Evolutionary conservation across 1,284 basidiomycete species (phyloP).

Genomic region (Sanguinoderma infundibulare): DNA sequence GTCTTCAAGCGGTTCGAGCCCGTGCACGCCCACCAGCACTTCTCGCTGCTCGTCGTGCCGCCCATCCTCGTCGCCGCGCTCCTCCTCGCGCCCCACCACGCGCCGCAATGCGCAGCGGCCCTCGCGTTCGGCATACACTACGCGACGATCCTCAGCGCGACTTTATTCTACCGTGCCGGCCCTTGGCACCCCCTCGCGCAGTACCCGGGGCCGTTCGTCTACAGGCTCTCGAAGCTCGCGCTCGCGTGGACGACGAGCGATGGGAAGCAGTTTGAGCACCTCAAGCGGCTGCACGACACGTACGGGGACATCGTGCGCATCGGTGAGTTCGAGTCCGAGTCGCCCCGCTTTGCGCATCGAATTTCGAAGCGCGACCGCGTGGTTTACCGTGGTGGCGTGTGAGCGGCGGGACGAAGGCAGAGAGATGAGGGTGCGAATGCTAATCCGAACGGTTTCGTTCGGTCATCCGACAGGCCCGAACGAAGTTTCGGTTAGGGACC

Average conservation of each 20-base stretch:
- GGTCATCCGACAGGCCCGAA: conserved; percentile 40
- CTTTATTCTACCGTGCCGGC: neutral
- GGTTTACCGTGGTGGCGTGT: neutral
- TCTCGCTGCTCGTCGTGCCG: conserved; percentile 2
- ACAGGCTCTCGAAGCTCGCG: conserved; percentile 26
- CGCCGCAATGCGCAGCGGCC: neutral
- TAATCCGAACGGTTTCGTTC: no score
- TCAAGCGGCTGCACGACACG: conserved; percentile 25
- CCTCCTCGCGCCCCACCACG: neutral
- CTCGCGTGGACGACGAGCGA: conserved; percentile 16
- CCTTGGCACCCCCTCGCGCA: conserved; percentile 5
- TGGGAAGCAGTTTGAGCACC: conserved; percentile 27
- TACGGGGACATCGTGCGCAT: conserved; percentile 33
- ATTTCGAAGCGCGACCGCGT: neutral
- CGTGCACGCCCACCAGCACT: conserved; percentile 1
- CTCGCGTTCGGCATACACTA: neutral
- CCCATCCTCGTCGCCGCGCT: neutral
- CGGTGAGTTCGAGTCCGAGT: conserved; percentile 15
- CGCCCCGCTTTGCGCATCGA: neutral
- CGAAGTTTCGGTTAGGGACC: conserved; percentile 41
- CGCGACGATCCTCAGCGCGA: neutral
- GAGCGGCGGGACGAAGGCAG: neutral
- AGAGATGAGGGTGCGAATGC: neutral
- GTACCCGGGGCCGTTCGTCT: conserved; percentile 27
- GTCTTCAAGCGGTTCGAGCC: conserved; percentile 9